Evolutionary conservation across 139 green algal species (phyloP).

Genomic region (Chlamydomonas sp.): DNA sequence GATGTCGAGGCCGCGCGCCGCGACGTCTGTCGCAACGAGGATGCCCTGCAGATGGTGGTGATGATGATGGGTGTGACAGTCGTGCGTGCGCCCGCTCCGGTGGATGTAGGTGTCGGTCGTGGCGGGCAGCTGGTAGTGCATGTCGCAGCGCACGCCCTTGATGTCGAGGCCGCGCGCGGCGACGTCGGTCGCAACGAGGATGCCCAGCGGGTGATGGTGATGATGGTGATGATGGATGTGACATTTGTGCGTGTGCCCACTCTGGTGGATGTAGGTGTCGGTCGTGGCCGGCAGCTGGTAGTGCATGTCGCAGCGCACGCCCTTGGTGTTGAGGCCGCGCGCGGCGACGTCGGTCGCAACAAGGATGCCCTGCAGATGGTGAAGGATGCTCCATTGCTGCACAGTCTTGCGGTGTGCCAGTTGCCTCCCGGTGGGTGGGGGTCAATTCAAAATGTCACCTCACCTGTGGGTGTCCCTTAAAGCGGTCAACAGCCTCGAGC

Average conservation of each 20-base stretch:
- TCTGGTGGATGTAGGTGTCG: conserved; percentile 95
- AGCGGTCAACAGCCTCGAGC: conserved; percentile 88
- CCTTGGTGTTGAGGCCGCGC: conserved; percentile 82
- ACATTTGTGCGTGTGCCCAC: conserved; percentile 77
- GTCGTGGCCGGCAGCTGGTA: conserved; percentile 88
- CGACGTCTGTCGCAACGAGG: conserved; percentile 94
- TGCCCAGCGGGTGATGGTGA: too few relatives aligned
- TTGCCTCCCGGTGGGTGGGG: too few relatives aligned
- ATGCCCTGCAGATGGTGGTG: conserved; percentile 51
- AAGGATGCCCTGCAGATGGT: too few relatives aligned
- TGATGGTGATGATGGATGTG: too few relatives aligned
- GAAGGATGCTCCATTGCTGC: too few relatives aligned
- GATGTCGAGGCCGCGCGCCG: conserved; percentile 89
- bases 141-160: conserved; percentile 46
- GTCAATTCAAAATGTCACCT: too few relatives aligned
- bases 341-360: conserved; percentile 96
- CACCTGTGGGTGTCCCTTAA: too few relatives aligned
- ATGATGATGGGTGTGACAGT: too few relatives aligned
- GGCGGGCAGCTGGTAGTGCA: conserved; percentile 94
- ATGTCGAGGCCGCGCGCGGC: conserved; percentile 91
- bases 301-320: conserved; percentile 64
- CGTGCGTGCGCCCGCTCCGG: conserved; percentile 77
- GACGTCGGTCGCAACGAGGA: conserved; percentile 95
- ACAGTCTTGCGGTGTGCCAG: too few relatives aligned
- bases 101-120: conserved; percentile 94